Evolutionary conservation across 257 asterid species (phyloP), one percentile per base, ranked within the genome.

Genomic region (Dorcoceras hygrometricum): DNA sequence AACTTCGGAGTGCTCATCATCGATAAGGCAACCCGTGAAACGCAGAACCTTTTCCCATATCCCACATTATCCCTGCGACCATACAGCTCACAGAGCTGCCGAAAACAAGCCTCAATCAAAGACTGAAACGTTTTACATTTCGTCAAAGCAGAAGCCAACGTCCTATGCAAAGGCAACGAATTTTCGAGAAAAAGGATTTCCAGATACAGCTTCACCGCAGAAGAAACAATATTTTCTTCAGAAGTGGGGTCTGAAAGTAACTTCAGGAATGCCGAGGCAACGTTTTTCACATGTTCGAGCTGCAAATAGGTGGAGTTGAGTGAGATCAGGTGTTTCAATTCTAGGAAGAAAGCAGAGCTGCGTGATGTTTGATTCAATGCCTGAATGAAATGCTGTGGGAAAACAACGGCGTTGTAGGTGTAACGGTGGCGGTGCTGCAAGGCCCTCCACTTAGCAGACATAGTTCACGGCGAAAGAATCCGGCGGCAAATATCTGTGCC

Each of bases 381-480:
- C 67, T 83, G 82, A 71, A 32, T 65, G 91, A 90, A 86, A 73
- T 71, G 71, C 14, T 80, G 69, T 60, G 97, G 96, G 70, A 90
- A 87, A 5, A 75, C 67, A 9, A 93, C 89, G 12, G 90, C 87
- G 68, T 78, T 83, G 78, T 93, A 93, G 0, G 97, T 90, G 76
- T 86, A 93, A 16, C 91, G 89, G 78, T 93, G 99, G 75, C 99
- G 97, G 68, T 88, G 97, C 82, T 90, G 99, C 46, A 93, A 60
- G n/a, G 97, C 96, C 32, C 99, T 88, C 99, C 97, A 93, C 69
- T 93, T 93, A 4, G 96, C 83, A 4, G 99, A 86, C 96, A 88
- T 90, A 75, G 6, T 74, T 65, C 50, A 11, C 50, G 50, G 50
- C n/a, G 50, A n/a, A 12, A 39, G 50, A 36, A 36, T 4, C 46